These are phyloP conservation scores for Microdochium nivale DNA, from an alignment of 2,329 filamentous ascomycete species.

Conservation along the genomic window DNA sequence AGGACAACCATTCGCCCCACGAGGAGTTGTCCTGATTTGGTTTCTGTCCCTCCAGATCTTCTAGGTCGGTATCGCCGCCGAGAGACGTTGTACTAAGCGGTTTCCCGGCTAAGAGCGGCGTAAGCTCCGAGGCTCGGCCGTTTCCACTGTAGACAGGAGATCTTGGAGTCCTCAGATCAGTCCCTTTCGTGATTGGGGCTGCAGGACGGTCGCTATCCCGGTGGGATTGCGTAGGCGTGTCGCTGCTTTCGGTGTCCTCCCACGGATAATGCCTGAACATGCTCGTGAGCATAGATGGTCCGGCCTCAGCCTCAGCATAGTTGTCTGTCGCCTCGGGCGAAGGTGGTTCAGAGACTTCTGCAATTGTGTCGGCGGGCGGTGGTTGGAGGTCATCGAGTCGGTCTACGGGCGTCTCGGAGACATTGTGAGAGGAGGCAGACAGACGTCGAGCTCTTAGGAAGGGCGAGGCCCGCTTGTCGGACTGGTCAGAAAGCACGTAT, in stretches of 20 bases:
- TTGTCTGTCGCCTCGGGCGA: constrained; percentile 12
- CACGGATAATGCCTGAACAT: constrained; percentile 42
- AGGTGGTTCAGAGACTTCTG: constrained; percentile 19
- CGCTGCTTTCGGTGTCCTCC: constrained; percentile 15
- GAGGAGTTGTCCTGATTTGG: constrained; percentile 2
- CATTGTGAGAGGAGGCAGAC: constrained; percentile 22
- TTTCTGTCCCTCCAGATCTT: constrained; percentile 46
- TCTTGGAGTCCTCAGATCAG: constrained; percentile 1
- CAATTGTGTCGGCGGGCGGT: constrained; percentile 14
- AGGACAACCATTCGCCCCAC: background rate
- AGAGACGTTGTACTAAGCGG: constrained; percentile 19
- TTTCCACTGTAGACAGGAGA: background rate
- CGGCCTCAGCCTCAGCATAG: constrained; percentile 12
- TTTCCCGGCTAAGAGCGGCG: constrained; percentile 34
- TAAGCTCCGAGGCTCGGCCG: constrained; percentile 25
- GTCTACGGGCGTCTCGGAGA: constrained; percentile 13
- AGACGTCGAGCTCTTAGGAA: constrained; percentile 31
- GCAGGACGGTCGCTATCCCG: constrained; percentile 1
- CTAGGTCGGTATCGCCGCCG: constrained; percentile 19
- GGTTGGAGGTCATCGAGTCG: constrained; percentile 17
- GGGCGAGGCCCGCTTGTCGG: constrained; percentile 31
- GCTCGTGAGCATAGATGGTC: constrained; percentile 30
- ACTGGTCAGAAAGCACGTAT: constrained; percentile 64
- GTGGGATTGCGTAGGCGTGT: background rate
- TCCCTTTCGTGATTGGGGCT: background rate